Evolutionary conservation across 805 yeast genomes (phyloP).

Genomic region (Metschnikowia shivogae): DNA sequence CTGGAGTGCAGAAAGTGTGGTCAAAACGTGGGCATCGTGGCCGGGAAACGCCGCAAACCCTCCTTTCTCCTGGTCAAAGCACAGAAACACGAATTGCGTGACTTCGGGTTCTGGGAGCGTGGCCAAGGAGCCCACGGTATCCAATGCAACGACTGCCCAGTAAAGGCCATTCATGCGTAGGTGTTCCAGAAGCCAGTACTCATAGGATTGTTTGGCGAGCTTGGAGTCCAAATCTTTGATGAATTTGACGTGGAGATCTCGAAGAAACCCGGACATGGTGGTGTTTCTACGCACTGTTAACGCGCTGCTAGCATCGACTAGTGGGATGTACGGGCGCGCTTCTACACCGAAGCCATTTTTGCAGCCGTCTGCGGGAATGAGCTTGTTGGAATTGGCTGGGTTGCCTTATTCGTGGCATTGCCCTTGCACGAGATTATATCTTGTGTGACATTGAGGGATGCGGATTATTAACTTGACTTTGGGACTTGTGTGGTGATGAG

Average conservation of each 20-base stretch:
- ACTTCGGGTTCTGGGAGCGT: constrained; percentile 62
- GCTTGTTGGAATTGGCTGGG: no score
- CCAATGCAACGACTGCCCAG: constrained; percentile 87
- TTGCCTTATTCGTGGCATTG: no score
- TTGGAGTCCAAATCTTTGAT: constrained; percentile 34
- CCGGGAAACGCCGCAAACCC: constrained; percentile 89
- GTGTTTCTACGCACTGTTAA: background rate
- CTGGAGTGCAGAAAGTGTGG: constrained; percentile 86
- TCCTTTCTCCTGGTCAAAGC: constrained; percentile 57
- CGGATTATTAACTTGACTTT: no score
- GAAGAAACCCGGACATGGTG: constrained; percentile 4
- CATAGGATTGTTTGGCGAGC: constrained; percentile 46
- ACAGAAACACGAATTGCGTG: constrained; percentile 61
- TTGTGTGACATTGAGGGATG: no score
- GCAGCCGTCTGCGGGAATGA: no score
- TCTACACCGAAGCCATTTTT: no score
- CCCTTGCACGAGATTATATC: no score
- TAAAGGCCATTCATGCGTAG: constrained; percentile 86
- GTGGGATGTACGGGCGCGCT: background rate
- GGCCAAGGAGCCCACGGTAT: constrained; percentile 48
- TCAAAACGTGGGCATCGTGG: constrained; percentile 84
- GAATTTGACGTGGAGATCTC: constrained; percentile 29
- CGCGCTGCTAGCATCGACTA: no score
- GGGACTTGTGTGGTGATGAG: no score
- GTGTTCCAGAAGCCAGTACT: constrained; percentile 89